phyloP scores from a whole-genome alignment of 1,139 yeast species.

The Wickerhamomyces sp. region DNA sequence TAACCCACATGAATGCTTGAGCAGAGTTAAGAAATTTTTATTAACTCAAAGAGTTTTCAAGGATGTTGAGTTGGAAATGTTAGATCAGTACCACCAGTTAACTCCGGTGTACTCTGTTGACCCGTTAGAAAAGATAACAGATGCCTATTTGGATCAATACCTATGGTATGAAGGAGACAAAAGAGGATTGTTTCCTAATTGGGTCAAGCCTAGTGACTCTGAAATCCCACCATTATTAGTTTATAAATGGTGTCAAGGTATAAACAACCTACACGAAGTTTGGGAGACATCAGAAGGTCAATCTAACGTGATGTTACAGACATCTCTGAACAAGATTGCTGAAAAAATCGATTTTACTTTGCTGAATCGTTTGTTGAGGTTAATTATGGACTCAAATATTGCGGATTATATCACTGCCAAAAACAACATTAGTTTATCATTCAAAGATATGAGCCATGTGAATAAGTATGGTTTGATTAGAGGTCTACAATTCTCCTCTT shows the following conservation, averaged over 20 bases:
- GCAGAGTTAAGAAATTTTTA: conserved; percentile 75
- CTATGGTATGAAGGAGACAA: conserved; percentile 95
- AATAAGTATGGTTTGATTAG: conserved; percentile 85
- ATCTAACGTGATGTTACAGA: conserved; percentile 79
- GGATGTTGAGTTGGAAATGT: conserved; percentile 84
- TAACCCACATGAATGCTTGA: conserved; percentile 89
- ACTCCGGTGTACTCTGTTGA: conserved; percentile 86
- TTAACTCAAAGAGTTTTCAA: conserved; percentile 90
- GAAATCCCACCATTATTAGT: conserved; percentile 91
- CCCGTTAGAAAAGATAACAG: conserved; percentile 92
- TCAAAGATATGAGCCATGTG: conserved; percentile 92
- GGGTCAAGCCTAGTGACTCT: conserved; percentile 94
- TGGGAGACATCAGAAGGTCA: conserved; percentile 80
- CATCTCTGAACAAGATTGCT: conserved; percentile 62
- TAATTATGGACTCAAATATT: conserved; percentile 83
- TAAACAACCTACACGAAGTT: conserved; percentile 69
- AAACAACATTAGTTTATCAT: conserved; percentile 75
- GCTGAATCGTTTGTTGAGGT: conserved; percentile 71
- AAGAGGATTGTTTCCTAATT: conserved; percentile 83
- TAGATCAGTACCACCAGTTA: conserved; percentile 83
- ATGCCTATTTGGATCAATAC: conserved; percentile 93
- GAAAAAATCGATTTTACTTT: conserved; percentile 89
- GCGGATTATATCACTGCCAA: conserved; percentile 96
- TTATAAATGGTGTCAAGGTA: conserved; percentile 95
- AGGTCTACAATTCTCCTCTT: conserved; percentile 88